Base-by-base conservation (phyloP, 75 land plant species). In the Picea sitchensis region DNA sequence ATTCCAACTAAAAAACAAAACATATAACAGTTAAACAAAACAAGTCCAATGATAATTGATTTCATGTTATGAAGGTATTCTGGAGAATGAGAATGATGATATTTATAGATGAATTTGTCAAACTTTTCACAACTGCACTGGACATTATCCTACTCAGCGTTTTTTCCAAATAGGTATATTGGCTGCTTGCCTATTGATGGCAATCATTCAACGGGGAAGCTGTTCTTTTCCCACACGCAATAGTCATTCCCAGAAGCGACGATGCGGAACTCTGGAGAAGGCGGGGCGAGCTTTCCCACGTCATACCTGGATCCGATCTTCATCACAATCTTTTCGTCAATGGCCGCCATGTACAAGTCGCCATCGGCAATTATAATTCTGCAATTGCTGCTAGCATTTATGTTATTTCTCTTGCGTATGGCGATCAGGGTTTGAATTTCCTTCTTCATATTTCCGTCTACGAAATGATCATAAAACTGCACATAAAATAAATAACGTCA, bases 401-500 rank as follows among this genome's bases (percentile, higher is more conserved):
- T 76, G 63, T 79, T 76, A 17, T 87, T 87, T 5, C 81, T 77
- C 78, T 85, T 81, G 5, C 89, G 47, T 23, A 85, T 59, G 15
- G 26, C 32, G 2, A 81, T 20, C 65, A 87, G 59, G 1, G 14
- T 57, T 21, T 58, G 30, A 20, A 87, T 85, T 15, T 68, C 84
- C 5, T 76, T 79, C 76, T 82, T 81, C 63, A 85, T 61, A 3
- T 78, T 80, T 67, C 83, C 65, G 63, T 84, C 86, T 72, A 73
- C 81, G 80, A 75, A 84, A 31, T 87, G 88, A 68, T 87, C 88
- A 68, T 84, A 87, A 41, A 87, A 87, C 88, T 86, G 88, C 80
- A 77, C 13, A 82, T 13, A 54, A 20, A 5, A 64, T 7, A 38
- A 64, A 71, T 17, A 75, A 5, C 9, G 14, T 0, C 4, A 20